Base-by-base conservation (phyloP, 768 basidiomycete genomes). In the Kwoniella pini region DNA sequence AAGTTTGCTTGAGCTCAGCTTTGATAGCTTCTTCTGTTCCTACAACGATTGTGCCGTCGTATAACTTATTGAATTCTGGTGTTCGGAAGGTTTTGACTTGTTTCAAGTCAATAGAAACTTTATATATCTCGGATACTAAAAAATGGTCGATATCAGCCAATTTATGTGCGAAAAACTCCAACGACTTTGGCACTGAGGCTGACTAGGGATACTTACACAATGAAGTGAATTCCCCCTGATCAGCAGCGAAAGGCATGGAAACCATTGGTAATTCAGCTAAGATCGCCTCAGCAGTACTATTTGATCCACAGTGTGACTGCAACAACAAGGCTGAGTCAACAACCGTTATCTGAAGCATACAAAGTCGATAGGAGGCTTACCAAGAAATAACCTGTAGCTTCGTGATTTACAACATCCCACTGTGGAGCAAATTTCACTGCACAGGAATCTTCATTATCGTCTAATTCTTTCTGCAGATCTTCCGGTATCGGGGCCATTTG, bases 11-110 rank as follows among this genome's bases (percentile, higher is more conserved):
- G 54, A 71, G 36, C 57, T 71, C 70, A 7, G 46, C 51, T 50
- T 60, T 68, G 51, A 71, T 67, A 24, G 67, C 67, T 44, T 65
- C 67, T 31, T 68, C 67, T 1, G 70, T 71, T 17, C 70, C 67
- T 13, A 62, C 44, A 30, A 68, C 33, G 38, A 45, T 27, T 12
- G 70, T 65, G 3, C 70, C 64, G 40, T 68, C 67, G 51, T 66
- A 64, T 1, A 68, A 57, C 44, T 51, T 65, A 27, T 51, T 60
- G 53, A 59, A 63, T 15, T 48, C 48, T 15, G 62, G 53, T 12
- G 43, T 39, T 6, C 24, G n/a, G 51, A 71, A 68, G 13, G 63
- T 66, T 17, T 61, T 65, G 27, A 60, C 54, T 56, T 71, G 70
- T 27, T 62, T 65, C 24, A 71, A 39, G 17, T 63, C 60, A 44